phyloP scores from a whole-genome alignment of 345 rosid species.

The Crucihimalaya himalaica region DNA sequence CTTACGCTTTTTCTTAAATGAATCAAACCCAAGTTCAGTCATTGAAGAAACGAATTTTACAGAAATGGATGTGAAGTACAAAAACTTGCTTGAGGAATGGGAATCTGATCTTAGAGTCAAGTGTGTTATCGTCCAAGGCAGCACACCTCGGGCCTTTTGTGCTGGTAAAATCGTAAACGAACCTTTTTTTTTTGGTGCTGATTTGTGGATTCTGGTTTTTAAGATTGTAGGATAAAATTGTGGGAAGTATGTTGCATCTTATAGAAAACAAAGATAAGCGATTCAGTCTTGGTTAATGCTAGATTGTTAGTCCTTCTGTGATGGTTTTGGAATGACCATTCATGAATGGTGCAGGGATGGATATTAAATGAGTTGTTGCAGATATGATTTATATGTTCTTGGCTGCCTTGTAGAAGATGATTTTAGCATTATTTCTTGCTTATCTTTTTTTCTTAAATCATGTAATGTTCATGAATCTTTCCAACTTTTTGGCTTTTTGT shows the following conservation, averaged over 20 bases:
- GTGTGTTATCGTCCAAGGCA: constrained; percentile 77
- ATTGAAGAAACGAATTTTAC: constrained; percentile 23
- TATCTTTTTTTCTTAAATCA: constrained; percentile 12
- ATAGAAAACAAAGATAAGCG: not conserved
- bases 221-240: constrained; percentile 6
- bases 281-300: not conserved
- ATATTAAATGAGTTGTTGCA: constrained; percentile 78
- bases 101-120: constrained; percentile 75
- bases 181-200: not conserved
- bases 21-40: not conserved
- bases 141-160: constrained; percentile 82
- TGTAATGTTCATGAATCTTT: not conserved
- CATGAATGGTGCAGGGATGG: constrained; percentile 74
- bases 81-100: constrained; percentile 81
- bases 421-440: not conserved
- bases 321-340: constrained; percentile 45
- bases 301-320: too few species aligned
- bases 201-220: constrained; percentile 11
- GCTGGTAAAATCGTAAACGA: constrained; percentile 49
- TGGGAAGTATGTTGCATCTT: not conserved
- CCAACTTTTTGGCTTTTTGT: not conserved
- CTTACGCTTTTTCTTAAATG: not conserved
- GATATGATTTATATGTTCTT: constrained; percentile 44
- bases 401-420: not conserved
- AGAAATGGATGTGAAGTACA: constrained; percentile 84